A percentile compares a stretch with the other conserved stretches of the same genome.
phyloP scores from a whole-genome alignment of 1,284 basidiomycete genomes.

The Cutaneotrichosporon mucoides region DNA sequence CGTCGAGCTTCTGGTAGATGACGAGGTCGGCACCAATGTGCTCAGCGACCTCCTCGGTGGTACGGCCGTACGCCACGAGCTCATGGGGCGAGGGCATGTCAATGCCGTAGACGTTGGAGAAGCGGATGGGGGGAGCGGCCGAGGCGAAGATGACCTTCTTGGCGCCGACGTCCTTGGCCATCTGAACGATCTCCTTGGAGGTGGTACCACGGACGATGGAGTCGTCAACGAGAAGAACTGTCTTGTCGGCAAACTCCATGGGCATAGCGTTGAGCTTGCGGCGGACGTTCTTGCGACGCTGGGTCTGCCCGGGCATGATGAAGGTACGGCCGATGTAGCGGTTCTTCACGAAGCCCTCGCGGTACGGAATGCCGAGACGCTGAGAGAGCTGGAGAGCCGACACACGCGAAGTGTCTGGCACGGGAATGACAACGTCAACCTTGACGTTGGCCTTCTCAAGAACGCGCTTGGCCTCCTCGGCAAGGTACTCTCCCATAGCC shows the following conservation, averaged over 20 bases:
- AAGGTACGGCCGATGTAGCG: conserved; percentile 97
- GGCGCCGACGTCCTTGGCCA: conserved; percentile 99
- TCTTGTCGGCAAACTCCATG: conserved; percentile 90
- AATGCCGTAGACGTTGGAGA: conserved; percentile 97
- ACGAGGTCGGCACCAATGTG: conserved; percentile 94
- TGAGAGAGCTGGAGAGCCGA: conserved; percentile 95
- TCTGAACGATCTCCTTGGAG: conserved; percentile 97
- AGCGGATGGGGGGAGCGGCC: conserved; percentile 74
- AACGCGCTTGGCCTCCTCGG: conserved; percentile 75
- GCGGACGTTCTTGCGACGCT: conserved; percentile 83
- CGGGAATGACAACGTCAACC: conserved; percentile 96
- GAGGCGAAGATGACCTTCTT: conserved; percentile 95
- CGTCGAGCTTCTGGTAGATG: conserved; percentile 93
- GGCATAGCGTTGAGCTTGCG: conserved; percentile 99
- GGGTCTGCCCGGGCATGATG: conserved; percentile 98
- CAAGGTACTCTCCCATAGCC: conserved; percentile 98
- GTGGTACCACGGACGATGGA: conserved; percentile 99
- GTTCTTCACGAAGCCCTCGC: conserved; percentile 99
- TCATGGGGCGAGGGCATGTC: conserved; percentile 97
- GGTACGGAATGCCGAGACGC: conserved; percentile 84
- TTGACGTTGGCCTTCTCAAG: conserved; percentile 64
- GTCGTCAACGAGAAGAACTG: conserved; percentile 94
- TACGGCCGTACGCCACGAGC: conserved; percentile 83
- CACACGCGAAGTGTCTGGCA: conserved; percentile 94
- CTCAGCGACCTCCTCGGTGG: conserved; percentile 68